These are phyloP conservation scores for Leucocoprinus birnbaumii DNA, from an alignment of 768 basidiomycete genomes.

Conservation along the genomic window DNA sequence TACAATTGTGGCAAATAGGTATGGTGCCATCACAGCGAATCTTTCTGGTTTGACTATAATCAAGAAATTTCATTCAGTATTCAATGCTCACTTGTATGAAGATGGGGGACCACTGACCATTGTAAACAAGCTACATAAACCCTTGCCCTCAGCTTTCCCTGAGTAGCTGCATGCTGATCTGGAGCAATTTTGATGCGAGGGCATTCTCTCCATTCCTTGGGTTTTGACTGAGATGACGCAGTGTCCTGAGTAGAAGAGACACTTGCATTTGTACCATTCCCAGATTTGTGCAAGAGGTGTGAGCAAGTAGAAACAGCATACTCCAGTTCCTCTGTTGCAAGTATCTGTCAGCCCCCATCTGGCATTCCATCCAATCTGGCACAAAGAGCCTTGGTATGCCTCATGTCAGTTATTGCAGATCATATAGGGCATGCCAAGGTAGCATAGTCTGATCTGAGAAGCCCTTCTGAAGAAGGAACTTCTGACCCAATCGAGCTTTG, in stretches of 20 bases:
- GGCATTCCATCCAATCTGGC: neutral
- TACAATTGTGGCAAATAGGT: conserved; percentile 73
- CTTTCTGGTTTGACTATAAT: conserved; percentile 65
- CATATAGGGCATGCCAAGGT: neutral
- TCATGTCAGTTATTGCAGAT: too few relatives aligned
- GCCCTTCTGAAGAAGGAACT: neutral
- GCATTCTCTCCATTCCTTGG: conserved; percentile 52
- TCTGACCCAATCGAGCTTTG: conserved; percentile 9
- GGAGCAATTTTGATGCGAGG: conserved; percentile 65
- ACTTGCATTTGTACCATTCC: neutral
- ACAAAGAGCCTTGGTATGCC: too few relatives aligned
- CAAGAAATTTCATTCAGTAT: conserved; percentile 5
- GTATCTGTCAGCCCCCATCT: neutral
- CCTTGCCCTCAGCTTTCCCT: conserved; percentile 72
- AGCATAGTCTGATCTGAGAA: conserved; percentile 2
- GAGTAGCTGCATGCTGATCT: conserved; percentile 77
- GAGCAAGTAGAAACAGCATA: neutral
- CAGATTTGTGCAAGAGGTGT: conserved; percentile 7
- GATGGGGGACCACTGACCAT: conserved; percentile 45
- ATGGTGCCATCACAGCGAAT: conserved; percentile 83
- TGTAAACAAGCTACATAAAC: conserved; percentile 80
- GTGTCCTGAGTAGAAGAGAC: neutral
- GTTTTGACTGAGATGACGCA: conserved; percentile 16
- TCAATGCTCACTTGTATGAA: conserved; percentile 5
- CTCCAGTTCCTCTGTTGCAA: neutral